Conservation (phyloP, 306 rosid species). For the Astragalus membranaceus region DNA sequence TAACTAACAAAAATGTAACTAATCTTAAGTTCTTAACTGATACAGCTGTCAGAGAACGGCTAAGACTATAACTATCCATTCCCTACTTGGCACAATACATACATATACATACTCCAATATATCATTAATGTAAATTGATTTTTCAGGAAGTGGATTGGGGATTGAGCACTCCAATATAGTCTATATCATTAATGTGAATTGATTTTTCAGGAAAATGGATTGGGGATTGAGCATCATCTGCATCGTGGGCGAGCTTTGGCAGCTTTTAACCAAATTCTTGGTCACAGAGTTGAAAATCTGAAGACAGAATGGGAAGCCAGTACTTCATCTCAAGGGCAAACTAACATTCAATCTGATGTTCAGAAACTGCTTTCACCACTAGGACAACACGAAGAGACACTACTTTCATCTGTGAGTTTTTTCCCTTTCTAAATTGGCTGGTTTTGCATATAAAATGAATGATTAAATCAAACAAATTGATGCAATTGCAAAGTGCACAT, state of each 20-base stretch:
- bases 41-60: background rate
- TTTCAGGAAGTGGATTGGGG: constrained; percentile 50
- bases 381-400: constrained; percentile 58
- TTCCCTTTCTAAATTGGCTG: background rate
- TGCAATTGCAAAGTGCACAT: background rate
- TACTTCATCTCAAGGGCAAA: constrained; percentile 46
- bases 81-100: background rate
- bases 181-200: constrained; percentile 17
- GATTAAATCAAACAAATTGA: background rate
- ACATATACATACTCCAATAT: background rate
- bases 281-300: constrained; percentile 62
- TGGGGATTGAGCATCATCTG: constrained; percentile 88
- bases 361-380: constrained; percentile 78
- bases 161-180: constrained; percentile 40
- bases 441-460: constrained; percentile 14
- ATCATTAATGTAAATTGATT: background rate
- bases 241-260: constrained; percentile 90
- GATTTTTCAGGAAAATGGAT: constrained; percentile 65
- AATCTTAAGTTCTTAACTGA: background rate
- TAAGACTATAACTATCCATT: background rate
- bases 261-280: constrained; percentile 77
- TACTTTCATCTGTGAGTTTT: constrained; percentile 69
- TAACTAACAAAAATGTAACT: background rate
- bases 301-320: constrained; percentile 51
- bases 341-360: constrained; percentile 73